phyloP scores from a whole-genome alignment of 306 rosid genomes.

The Fragaria vesca region DNA sequence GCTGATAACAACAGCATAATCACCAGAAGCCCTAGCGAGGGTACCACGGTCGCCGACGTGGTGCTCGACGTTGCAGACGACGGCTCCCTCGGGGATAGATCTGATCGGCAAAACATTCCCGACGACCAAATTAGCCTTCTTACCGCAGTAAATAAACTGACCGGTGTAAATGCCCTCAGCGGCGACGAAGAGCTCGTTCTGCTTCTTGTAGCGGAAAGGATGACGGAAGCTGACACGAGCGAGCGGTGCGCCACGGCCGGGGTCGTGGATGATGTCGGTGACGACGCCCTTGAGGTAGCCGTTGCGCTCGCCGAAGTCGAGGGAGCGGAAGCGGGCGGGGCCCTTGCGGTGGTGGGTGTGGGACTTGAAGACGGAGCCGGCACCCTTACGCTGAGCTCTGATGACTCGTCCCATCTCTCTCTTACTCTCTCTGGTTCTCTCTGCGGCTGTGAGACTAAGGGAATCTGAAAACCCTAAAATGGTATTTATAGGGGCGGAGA shows the following conservation, averaged over 20 bases:
- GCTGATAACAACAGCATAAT: slow-evolving; percentile 23
- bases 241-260: slow-evolving; percentile 18
- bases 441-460: neutral
- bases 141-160: slow-evolving; percentile 20
- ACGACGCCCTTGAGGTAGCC: slow-evolving; percentile 29
- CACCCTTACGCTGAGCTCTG: slow-evolving; percentile 29
- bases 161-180: slow-evolving; percentile 20
- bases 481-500: neutral
- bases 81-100: slow-evolving; percentile 23
- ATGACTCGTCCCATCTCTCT: slow-evolving; percentile 15
- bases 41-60: slow-evolving; percentile 21
- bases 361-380: slow-evolving; percentile 25
- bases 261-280: slow-evolving; percentile 30
- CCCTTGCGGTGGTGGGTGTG: slow-evolving; percentile 30
- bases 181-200: slow-evolving; percentile 25
- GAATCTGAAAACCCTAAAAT: neutral
- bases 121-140: slow-evolving; percentile 24
- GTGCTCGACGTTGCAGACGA: slow-evolving; percentile 23
- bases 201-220: slow-evolving; percentile 23
- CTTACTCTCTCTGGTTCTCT: neutral
- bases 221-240: slow-evolving; percentile 26
- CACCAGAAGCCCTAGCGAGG: slow-evolving; percentile 25
- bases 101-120: slow-evolving; percentile 16
- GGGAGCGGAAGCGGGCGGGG: slow-evolving; percentile 19
- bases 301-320: slow-evolving; percentile 24